phyloP scores from a whole-genome alignment of 352 stramenopile genomes.

The Phytophthora cactorum region DNA sequence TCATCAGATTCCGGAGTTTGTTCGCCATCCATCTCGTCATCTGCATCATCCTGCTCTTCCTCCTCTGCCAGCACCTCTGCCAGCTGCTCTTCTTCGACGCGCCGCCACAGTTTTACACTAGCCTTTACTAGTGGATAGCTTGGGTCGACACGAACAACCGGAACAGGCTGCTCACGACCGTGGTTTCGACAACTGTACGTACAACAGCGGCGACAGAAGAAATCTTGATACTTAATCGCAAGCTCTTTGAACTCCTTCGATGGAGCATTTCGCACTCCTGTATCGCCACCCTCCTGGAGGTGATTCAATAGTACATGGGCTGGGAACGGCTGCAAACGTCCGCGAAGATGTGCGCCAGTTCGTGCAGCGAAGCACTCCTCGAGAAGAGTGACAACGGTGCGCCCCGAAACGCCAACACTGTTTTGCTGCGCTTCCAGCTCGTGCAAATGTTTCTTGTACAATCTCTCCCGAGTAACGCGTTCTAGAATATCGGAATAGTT shows the following conservation, averaged over 20 bases:
- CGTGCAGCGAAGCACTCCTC: constrained; percentile 12
- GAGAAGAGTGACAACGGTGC: constrained; percentile 18
- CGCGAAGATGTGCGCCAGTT: constrained; percentile 26
- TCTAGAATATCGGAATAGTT: constrained; percentile 63
- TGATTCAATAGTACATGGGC: constrained; percentile 40
- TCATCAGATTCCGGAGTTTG: constrained; percentile 11
- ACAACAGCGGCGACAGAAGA: constrained; percentile 83
- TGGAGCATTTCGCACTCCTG: constrained; percentile 23
- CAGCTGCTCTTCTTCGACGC: constrained; percentile 33
- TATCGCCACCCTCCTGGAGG: constrained; percentile 13
- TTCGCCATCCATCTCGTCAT: constrained; percentile 28
- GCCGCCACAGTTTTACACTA: constrained; percentile 39
- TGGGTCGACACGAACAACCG: constrained; percentile 57
- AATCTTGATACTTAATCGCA: constrained; percentile 48
- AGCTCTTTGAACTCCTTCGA: constrained; percentile 37
- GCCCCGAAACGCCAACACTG: constrained; percentile 1
- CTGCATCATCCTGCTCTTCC: constrained; percentile 17
- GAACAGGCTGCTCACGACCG: constrained; percentile 56
- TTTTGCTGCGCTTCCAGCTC: constrained; percentile 24
- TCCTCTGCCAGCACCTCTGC: constrained; percentile 9
- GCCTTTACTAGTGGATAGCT: constrained; percentile 61
- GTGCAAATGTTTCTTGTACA: constrained; percentile 27
- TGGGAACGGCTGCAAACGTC: constrained; percentile 41
- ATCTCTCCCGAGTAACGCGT: constrained; percentile 30
- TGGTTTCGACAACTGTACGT: constrained; percentile 80